These are phyloP conservation scores for Chaetomium olivaceum DNA, from an alignment of 2,329 filamentous ascomycete species.

Conservation along the genomic window DNA sequence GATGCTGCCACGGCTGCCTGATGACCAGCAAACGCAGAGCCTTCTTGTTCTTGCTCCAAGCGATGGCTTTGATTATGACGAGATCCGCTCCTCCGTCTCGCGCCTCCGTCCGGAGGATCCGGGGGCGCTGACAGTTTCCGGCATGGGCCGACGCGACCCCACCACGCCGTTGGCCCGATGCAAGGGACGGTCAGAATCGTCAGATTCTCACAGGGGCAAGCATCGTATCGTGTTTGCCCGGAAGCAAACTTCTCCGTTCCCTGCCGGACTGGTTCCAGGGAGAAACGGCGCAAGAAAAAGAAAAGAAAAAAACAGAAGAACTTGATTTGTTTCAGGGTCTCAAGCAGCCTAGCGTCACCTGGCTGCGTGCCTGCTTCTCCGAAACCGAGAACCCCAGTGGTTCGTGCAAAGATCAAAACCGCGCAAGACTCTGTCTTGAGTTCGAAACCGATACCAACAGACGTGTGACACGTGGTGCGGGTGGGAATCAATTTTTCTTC, in stretches of 20 bases:
- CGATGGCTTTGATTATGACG: neutral
- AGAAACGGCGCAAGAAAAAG: neutral
- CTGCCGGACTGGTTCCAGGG: neutral
- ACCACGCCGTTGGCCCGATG: slow-evolving; percentile 17
- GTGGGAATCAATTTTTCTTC: slow-evolving; percentile 19
- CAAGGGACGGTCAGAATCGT: slow-evolving; percentile 20
- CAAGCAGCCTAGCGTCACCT: neutral
- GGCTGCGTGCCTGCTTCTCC: neutral
- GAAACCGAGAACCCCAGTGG: neutral
- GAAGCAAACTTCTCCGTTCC: neutral
- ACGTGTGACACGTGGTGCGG: slow-evolving; percentile 35
- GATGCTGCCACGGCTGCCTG: neutral
- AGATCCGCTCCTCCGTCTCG: slow-evolving; percentile 5
- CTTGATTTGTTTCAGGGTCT: neutral
- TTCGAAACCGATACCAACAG: slow-evolving; percentile 31
- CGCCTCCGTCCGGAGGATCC: slow-evolving; percentile 12
- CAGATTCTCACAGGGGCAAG: slow-evolving; percentile 18
- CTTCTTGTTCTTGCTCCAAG: neutral
- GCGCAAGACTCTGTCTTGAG: slow-evolving; percentile 4
- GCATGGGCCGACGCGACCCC: slow-evolving; percentile 26
- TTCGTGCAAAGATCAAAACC: slow-evolving; percentile 13
- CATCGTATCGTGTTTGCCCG: slow-evolving; percentile 9
- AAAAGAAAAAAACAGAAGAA: neutral
- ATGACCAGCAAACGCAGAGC: neutral
- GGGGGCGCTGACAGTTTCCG: slow-evolving; percentile 20